Evolutionary conservation across 495 filamentous ascomycete species (phyloP).

Genomic region (Hypomontagnella monticulosa): DNA sequence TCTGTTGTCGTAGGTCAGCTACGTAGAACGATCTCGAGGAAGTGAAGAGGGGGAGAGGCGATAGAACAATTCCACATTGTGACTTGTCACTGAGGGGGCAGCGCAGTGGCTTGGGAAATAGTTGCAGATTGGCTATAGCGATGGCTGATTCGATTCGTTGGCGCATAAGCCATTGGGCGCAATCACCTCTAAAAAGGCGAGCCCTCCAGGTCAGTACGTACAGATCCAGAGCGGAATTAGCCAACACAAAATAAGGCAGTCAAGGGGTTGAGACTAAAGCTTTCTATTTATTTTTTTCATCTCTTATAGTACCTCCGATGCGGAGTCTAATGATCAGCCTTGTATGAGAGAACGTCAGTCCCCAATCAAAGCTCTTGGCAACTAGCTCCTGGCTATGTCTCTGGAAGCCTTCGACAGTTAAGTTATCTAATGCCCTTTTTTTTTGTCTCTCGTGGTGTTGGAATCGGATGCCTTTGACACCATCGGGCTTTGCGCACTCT

Average conservation of each 20-base stretch:
- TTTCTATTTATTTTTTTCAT: constrained; percentile 33
- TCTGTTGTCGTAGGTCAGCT: too few relatives aligned
- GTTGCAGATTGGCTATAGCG: too few relatives aligned
- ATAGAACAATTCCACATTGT: too few relatives aligned
- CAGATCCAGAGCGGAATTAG: neutral
- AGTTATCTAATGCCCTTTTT: constrained; percentile 2
- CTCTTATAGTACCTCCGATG: constrained; percentile 12
- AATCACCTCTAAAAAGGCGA: constrained; percentile 1
- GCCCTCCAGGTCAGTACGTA: neutral
- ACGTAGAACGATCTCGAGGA: too few relatives aligned
- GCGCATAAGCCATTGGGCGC: too few relatives aligned
- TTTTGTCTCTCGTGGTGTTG: constrained; percentile 11
- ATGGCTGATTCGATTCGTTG: too few relatives aligned
- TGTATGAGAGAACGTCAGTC: constrained; percentile 7
- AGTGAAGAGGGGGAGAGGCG: too few relatives aligned
- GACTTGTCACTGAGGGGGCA: too few relatives aligned
- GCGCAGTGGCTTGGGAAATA: too few relatives aligned
- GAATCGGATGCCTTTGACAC: constrained; percentile 13
- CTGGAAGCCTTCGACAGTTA: constrained; percentile 1
- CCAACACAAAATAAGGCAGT: neutral
- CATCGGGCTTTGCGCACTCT: constrained; percentile 16
- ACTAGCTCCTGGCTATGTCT: constrained; percentile 12
- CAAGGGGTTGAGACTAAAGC: constrained; percentile 11
- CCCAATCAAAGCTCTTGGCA: constrained; percentile 1
- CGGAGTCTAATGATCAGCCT: constrained; percentile 31